phyloP scores from a whole-genome alignment of 2,329 filamentous ascomycete species.

The Diplodia sapinea region DNA sequence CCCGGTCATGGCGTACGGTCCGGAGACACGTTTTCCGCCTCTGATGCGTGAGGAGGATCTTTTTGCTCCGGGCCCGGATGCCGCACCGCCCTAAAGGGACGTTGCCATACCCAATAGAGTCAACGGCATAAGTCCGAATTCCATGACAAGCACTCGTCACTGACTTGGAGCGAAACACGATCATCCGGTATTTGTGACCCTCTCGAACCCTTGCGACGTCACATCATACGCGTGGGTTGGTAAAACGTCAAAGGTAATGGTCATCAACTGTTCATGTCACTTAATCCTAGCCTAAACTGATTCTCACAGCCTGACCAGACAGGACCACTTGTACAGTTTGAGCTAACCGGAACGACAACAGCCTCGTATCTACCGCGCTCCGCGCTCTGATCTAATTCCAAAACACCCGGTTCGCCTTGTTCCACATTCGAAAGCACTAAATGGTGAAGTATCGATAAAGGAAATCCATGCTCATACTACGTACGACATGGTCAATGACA shows the following conservation, averaged over 20 bases:
- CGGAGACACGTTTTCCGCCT: not conserved
- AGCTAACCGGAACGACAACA: not conserved
- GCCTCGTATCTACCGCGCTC: not conserved
- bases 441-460: not conserved
- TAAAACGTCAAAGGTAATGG: not conserved
- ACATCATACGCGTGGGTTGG: not conserved
- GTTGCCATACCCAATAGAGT: not conserved
- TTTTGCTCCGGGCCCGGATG: not conserved
- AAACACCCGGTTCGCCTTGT: not conserved
- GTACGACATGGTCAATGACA: not conserved
- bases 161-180: not conserved
- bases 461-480: not conserved
- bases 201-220: not conserved
- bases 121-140: not conserved
- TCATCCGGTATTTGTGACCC: not conserved
- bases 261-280: not conserved
- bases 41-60: not conserved
- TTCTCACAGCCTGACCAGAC: not conserved
- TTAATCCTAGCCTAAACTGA: not conserved
- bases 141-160: not conserved
- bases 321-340: not conserved
- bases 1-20: conserved; percentile 1
- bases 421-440: not conserved
- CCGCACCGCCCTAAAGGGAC: not conserved
- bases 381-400: not conserved